phyloP scores from a whole-genome alignment of 2,329 filamentous ascomycete species.

The Hypoxylon sp. region DNA sequence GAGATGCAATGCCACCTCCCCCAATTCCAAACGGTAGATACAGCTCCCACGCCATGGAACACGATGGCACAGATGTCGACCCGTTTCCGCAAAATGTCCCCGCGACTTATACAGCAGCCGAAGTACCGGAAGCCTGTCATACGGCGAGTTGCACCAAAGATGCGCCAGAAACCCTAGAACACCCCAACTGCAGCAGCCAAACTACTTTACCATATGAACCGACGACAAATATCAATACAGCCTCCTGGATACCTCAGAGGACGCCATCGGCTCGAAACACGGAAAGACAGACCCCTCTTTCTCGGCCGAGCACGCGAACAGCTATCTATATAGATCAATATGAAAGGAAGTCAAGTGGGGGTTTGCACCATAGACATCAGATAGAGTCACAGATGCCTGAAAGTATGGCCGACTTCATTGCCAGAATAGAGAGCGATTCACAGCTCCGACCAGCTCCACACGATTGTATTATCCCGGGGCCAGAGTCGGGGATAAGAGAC shows the following conservation, averaged over 20 bases:
- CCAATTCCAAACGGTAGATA: slow-evolving; percentile 41
- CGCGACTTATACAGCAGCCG: neutral
- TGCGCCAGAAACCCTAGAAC: neutral
- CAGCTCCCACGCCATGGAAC: neutral
- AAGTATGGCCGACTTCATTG: slow-evolving; percentile 53
- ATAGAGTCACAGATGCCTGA: slow-evolving; percentile 31
- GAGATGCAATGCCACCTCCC: slow-evolving; percentile 51
- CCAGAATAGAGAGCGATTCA: slow-evolving; percentile 50
- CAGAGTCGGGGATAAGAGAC: slow-evolving; percentile 1
- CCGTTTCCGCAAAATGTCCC: neutral
- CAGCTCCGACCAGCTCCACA: slow-evolving; percentile 7
- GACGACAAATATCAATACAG: slow-evolving; percentile 25
- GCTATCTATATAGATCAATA: slow-evolving; percentile 39
- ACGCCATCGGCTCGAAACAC: slow-evolving; percentile 32
- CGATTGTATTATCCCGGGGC: neutral
- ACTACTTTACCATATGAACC: slow-evolving; percentile 4
- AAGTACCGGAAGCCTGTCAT: slow-evolving; percentile 2
- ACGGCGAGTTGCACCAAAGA: neutral
- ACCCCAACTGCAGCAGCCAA: neutral
- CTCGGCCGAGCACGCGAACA: slow-evolving; percentile 39
- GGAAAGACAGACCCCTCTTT: slow-evolving; percentile 29
- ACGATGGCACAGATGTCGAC: slow-evolving; percentile 1
- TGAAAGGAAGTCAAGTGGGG: slow-evolving; percentile 8
- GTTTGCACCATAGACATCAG: neutral
- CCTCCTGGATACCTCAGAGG: slow-evolving; percentile 48